Percentiles rank a stretch among this genome's conserved stretches.
phyloP scores from a whole-genome alignment of 768 basidiomycete genomes.

The Termitomyces titanicus region DNA sequence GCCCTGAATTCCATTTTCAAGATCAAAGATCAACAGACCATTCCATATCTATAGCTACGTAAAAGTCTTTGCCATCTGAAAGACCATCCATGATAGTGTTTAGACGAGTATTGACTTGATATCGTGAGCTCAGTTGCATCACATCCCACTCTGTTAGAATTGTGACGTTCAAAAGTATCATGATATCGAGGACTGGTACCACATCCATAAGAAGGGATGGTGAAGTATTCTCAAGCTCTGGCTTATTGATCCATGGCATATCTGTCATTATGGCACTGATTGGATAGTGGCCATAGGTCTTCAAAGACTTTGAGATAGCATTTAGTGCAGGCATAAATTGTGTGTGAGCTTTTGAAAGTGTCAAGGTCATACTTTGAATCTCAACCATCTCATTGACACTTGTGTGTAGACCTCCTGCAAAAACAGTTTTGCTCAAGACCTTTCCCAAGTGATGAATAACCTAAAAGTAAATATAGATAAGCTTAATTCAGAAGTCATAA shows the following conservation, averaged over 20 bases:
- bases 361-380: background rate
- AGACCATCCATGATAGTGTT: no score
- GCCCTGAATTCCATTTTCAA: slow-evolving; percentile 9
- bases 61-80: no score
- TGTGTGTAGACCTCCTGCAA: no score
- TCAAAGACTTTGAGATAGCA: background rate
- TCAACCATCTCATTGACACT: background rate
- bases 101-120: no score
- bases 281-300: slow-evolving; percentile 2
- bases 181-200: background rate
- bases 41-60: no score
- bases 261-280: slow-evolving; percentile 23
- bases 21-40: slow-evolving; percentile 5
- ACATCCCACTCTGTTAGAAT: background rate
- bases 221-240: slow-evolving; percentile 3
- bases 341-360: background rate
- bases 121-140: background rate
- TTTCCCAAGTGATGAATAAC: no score
- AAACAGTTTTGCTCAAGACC: background rate
- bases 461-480: background rate
- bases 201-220: slow-evolving; percentile 8
- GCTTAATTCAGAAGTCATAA: background rate
- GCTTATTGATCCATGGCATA: no score
- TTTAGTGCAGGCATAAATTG: background rate
- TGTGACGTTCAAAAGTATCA: background rate